phyloP scores from a whole-genome alignment of 2,329 filamentous ascomycete genomes.

The Plenodomus tracheiphilus region DNA sequence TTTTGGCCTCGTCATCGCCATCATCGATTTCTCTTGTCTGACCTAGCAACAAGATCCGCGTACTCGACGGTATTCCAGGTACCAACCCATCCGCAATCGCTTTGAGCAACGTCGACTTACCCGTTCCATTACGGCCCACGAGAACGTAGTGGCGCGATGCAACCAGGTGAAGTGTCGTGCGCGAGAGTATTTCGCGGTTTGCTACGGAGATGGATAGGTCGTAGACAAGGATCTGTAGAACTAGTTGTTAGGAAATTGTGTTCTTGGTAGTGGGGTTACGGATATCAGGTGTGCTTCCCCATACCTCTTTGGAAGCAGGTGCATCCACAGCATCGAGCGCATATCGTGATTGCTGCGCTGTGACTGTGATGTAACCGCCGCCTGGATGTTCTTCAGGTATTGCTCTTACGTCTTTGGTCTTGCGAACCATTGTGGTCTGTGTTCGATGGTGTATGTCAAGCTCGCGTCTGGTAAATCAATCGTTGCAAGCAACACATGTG shows the following conservation, averaged over 20 bases:
- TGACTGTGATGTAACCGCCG: constrained; percentile 37
- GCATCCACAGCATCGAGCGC: constrained; percentile 45
- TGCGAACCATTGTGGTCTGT: constrained; percentile 31
- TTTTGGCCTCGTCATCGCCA: constrained; percentile 36
- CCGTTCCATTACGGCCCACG: constrained; percentile 78
- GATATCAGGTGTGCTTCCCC: neutral
- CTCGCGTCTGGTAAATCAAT: too few species aligned
- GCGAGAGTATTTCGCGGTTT: constrained; percentile 66
- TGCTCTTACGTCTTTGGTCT: constrained; percentile 23
- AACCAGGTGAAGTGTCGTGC: constrained; percentile 72
- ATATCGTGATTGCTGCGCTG: constrained; percentile 45
- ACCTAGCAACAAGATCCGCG: constrained; percentile 40
- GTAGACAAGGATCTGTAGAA: constrained; percentile 56
- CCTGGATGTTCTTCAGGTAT: constrained; percentile 26
- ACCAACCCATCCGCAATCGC: constrained; percentile 79
- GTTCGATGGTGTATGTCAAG: too few species aligned
- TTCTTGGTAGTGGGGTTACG: too few species aligned
- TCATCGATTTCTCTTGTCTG: constrained; percentile 31
- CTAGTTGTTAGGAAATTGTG: too few species aligned
- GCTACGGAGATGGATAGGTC: constrained; percentile 71
- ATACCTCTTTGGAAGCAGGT: constrained; percentile 43
- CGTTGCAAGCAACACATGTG: too few species aligned
- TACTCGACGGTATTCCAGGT: constrained; percentile 59
- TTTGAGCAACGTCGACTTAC: constrained; percentile 77
- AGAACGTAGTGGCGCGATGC: constrained; percentile 75